Base-by-base conservation (phyloP, 169 alveolate species). In the Plasmodium vinckei region DNA sequence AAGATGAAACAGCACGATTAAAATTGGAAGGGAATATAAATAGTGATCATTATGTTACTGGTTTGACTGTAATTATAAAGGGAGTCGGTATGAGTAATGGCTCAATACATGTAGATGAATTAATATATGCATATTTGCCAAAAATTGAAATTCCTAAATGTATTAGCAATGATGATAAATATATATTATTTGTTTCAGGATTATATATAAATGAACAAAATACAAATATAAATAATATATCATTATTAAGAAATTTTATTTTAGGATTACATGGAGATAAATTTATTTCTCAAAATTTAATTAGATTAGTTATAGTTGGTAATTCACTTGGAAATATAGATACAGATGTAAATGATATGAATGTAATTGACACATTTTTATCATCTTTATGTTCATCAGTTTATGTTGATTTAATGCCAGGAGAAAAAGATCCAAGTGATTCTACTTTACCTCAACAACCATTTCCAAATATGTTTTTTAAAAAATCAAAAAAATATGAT, bases 391-490 rank as follows among this genome's bases (percentile, higher is more conserved):
- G 88, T 23, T 72, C 77, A 27, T 25, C 79, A 53, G 90, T 69
- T 5, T 65, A 59, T 64, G 79, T 91, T 5, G 93, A 87, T 54
- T 59, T 92, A 56, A 91, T 93, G 94, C 94, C 94, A 15, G 93
- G 93, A 0, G 93, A 57, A 39, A 63, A 60, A 19, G 95, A 93
- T 67, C 95, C 95, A 17, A 82, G 93, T 49, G 92, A 87, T 46
- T 51, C 60, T 19, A 39, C 63, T 4, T 61, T 93, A 27, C 95
- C 95, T 7, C 95, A 93, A 87, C 95, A 69, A 79, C 94, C 95
- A 1, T 56, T 93, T 59, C 95, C 92, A 21, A 64, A 79, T 46
- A 42, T 88, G 6, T 73, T 93, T 63, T 87, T 93, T 54, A 88
- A 84, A 56, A 68, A 47, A 46, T 15, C 92, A 23, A 88, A 27